phyloP scores from a whole-genome alignment of 768 basidiomycete genomes.

The Suillus clintonianus region DNA sequence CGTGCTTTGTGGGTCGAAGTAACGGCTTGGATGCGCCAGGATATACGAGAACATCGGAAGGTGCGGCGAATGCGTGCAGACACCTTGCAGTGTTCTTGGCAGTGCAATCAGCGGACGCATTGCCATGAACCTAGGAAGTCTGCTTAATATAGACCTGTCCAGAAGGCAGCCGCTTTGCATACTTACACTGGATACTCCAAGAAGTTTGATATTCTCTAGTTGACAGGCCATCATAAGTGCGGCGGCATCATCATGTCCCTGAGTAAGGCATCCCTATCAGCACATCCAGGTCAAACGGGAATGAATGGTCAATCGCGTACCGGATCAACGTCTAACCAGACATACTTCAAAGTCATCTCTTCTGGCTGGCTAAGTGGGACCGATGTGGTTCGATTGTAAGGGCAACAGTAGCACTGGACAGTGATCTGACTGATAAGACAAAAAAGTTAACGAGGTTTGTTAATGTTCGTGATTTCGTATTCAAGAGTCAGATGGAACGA shows the following conservation, averaged over 20 bases:
- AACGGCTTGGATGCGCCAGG: conserved; percentile 74
- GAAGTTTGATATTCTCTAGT: conserved; percentile 60
- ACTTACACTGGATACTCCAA: conserved; percentile 81
- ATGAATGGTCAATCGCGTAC: conserved; percentile 36
- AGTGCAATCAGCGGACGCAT: conserved; percentile 63
- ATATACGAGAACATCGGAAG: conserved; percentile 57
- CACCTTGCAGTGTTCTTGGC: conserved; percentile 76
- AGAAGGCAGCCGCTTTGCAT: conserved; percentile 17
- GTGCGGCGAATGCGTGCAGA: conserved; percentile 72
- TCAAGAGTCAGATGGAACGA: background rate
- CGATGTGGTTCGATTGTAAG: background rate
- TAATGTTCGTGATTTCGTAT: background rate
- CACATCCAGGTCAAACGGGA: background rate
- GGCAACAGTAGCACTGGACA: background rate
- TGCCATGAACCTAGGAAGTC: conserved; percentile 71
- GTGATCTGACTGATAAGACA: background rate
- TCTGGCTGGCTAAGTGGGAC: background rate
- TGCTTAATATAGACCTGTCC: background rate
- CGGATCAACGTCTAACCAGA: conserved; percentile 73
- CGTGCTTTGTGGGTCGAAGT: conserved; percentile 59
- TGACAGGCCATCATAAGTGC: conserved; percentile 80
- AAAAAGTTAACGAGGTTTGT: background rate
- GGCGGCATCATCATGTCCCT: conserved; percentile 91
- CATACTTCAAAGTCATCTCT: conserved; percentile 14
- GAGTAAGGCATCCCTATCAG: background rate